Evolutionary conservation across 2,329 filamentous ascomycete species (phyloP).

Genomic region (Ophiocordyceps camponoti-saundersi): DNA sequence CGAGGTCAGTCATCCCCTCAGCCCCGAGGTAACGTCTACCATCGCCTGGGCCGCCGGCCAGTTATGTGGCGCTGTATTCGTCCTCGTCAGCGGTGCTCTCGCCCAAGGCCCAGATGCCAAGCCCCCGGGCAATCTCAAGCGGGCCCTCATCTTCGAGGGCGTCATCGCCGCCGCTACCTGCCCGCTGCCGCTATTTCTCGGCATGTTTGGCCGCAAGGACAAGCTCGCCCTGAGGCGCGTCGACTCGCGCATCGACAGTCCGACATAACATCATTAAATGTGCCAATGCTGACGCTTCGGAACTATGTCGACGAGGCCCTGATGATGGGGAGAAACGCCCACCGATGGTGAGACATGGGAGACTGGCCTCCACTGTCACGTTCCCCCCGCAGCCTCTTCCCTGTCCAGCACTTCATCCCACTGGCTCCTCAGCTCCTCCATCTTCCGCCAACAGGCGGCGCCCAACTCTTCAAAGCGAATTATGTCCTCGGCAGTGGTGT

Average conservation of each 20-base stretch:
- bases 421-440: conserved; percentile 51
- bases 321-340: no score
- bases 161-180: conserved; percentile 48
- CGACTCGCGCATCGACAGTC: conserved; percentile 19
- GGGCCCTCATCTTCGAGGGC: conserved; percentile 62
- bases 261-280: background rate
- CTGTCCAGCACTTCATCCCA: conserved; percentile 36
- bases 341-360: no score
- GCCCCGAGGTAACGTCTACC: conserved; percentile 69
- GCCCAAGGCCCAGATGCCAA: conserved; percentile 30
- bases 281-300: no score
- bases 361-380: no score
- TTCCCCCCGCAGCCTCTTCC: background rate
- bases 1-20: conserved; percentile 74
- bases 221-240: conserved; percentile 33
- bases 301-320: no score
- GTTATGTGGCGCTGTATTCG: conserved; percentile 68
- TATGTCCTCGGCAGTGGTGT: conserved; percentile 43
- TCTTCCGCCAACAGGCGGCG: conserved; percentile 44
- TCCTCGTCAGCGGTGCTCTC: conserved; percentile 66
- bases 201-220: conserved; percentile 46
- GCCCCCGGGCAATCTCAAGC: conserved; percentile 57
- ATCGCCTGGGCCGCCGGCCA: conserved; percentile 80
- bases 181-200: conserved; percentile 52
- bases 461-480: conserved; percentile 47